phyloP scores from a whole-genome alignment of 2,329 filamentous ascomycete species.

The Tetracladium maxilliforme region DNA sequence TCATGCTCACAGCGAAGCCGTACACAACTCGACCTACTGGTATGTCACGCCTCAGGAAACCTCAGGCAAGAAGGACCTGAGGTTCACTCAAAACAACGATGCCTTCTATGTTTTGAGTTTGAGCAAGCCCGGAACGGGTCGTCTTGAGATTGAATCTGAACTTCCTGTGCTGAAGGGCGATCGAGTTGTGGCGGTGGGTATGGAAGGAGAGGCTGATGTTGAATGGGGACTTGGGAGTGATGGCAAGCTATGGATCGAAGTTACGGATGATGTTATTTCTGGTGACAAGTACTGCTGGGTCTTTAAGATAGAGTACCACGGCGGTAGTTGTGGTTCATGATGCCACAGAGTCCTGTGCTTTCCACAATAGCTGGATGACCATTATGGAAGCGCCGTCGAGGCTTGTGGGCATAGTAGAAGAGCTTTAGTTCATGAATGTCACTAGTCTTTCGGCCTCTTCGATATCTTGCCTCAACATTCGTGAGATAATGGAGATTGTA shows the following conservation, averaged over 20 bases:
- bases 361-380: too few species aligned
- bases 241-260: conserved; percentile 10
- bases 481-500: too few species aligned
- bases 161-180: conserved; percentile 32
- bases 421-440: too few species aligned
- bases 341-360: too few species aligned
- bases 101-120: conserved; percentile 37
- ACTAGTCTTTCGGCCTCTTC: too few species aligned
- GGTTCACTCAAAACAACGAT: conserved; percentile 34
- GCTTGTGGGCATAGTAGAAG: too few species aligned
- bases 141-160: conserved; percentile 23
- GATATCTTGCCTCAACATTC: too few species aligned
- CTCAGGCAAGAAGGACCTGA: conserved; percentile 24
- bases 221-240: conserved; percentile 8
- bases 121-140: conserved; percentile 22
- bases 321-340: too few species aligned
- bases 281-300: conserved; percentile 7
- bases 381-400: too few species aligned
- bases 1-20: conserved; percentile 32
- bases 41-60: conserved; percentile 11
- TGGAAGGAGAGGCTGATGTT: conserved; percentile 13
- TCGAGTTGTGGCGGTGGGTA: conserved; percentile 25
- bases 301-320: conserved; percentile 8
- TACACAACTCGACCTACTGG: conserved; percentile 42
- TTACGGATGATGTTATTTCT: conserved; percentile 5